phyloP scores from a whole-genome alignment of 176 grass and related monocot genomes.

The Carex cristatella region DNA sequence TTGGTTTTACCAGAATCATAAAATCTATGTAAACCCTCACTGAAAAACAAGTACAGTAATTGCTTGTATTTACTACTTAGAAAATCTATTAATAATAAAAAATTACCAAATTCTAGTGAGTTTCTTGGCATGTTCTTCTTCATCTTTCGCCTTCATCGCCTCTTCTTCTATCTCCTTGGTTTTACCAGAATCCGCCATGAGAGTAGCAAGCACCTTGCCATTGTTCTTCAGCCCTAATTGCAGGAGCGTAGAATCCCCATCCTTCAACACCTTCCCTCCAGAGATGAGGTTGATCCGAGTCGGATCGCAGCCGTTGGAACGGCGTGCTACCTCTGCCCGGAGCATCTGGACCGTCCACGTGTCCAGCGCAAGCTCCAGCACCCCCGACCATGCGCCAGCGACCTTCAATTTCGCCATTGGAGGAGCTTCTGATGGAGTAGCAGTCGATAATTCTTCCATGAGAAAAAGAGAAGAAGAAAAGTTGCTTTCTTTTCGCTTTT shows the following conservation, averaged over 20 bases:
- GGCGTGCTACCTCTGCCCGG: conserved; percentile 73
- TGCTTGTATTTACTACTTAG: background rate
- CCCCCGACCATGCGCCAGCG: conserved; percentile 69
- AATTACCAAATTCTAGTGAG: conserved; percentile 64
- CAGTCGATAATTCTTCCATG: conserved; percentile 26
- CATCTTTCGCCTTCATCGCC: conserved; percentile 36
- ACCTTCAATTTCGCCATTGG: conserved; percentile 42
- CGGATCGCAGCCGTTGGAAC: conserved; percentile 37
- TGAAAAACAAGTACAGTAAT: background rate
- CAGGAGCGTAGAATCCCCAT: conserved; percentile 33
- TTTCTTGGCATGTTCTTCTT: conserved; percentile 58
- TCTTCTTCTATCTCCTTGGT: conserved; percentile 48
- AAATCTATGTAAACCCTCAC: background rate
- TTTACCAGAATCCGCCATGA: conserved; percentile 41
- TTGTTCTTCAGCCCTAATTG: conserved; percentile 65
- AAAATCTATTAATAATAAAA: background rate
- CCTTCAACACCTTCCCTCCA: conserved; percentile 78
- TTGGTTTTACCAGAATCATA: no score
- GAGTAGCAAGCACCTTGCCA: conserved; percentile 68
- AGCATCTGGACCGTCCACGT: conserved; percentile 80
- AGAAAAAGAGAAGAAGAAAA: background rate
- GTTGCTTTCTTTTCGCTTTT: background rate
- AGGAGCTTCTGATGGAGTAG: background rate
- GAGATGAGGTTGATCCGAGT: conserved; percentile 71
- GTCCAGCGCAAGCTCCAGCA: conserved; percentile 51